These are phyloP conservation scores for Coemansia sp. DNA, from an alignment of 192 early-diverging fungal genomes.

Conservation along the genomic window DNA sequence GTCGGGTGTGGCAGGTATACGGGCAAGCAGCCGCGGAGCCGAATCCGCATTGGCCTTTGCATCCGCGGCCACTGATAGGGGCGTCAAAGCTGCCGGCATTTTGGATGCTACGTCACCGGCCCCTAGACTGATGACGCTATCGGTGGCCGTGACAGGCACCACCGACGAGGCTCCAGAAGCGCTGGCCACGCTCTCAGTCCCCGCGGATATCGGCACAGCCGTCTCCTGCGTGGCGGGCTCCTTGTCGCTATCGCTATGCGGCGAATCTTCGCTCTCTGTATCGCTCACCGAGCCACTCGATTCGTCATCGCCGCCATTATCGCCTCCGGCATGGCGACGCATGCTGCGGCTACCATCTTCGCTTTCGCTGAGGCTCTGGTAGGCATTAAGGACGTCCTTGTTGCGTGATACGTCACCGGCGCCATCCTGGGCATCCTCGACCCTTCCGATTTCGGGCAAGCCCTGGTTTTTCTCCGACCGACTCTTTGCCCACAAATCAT, in stretches of 20 bases:
- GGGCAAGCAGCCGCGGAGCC: constrained; percentile 30
- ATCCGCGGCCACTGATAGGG: too few species aligned
- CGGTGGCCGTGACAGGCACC: constrained; percentile 5
- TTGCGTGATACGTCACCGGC: constrained; percentile 40
- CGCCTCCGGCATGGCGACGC: too few species aligned
- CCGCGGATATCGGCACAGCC: not conserved
- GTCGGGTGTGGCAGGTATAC: constrained; percentile 30
- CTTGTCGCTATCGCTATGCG: too few species aligned
- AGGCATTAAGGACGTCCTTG: constrained; percentile 27
- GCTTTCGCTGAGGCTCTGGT: constrained; percentile 43
- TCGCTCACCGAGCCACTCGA: constrained; percentile 15
- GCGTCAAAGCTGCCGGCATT: too few species aligned
- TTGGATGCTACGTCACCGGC: not conserved
- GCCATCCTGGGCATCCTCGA: constrained; percentile 30
- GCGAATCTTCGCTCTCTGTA: constrained; percentile 9
- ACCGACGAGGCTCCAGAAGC: not conserved
- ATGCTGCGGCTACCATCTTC: too few species aligned
- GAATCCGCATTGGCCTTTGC: too few species aligned
- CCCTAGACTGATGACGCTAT: not conserved
- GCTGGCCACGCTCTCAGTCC: not conserved
- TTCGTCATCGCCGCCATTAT: not conserved
- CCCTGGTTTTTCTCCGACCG: constrained; percentile 35
- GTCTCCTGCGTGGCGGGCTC: constrained; percentile 1
- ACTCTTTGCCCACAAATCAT: constrained; percentile 60
- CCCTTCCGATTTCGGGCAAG: constrained; percentile 41